Evolutionary conservation across 148 eudicot species (phyloP), one percentile per base, ranked within the genome.

Genomic region (Amaranthus hypochondriacus): DNA sequence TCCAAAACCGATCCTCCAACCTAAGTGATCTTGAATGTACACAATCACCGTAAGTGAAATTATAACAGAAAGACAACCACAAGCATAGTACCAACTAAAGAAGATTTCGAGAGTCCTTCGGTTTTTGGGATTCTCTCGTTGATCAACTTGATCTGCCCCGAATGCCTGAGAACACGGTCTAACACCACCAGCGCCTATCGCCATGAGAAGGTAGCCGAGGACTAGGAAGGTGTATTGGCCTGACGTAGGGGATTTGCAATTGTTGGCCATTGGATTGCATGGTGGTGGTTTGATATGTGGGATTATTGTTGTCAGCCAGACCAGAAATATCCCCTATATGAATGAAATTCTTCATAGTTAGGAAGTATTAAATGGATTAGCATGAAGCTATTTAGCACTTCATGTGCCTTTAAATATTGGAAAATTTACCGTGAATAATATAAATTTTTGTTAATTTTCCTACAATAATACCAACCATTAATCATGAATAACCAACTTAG

Each of bases 131-230:
- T 77, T 79, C 9, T 82, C 82, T 64, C 86, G 78, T 43, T 56
- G 81, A 73, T 90, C 96, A 6, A 92, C 61, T 76, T 92, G 98
- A 74, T 90, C 91, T 4, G 96, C 98, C 5, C 98, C 97, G 48
- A 92, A 92, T n/a, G 98, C 98, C 55, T 87, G 86, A 10, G 98
- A 92, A 65, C 93, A 89, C 0, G 97, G 89, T 55, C 93, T 76
- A 28, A 90, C 84, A 3, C 98, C 98, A 60, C 96, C 98, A 2
- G 96, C 93, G 4, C 98, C 98, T 21, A 93, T 74, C 4, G 96
- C 86, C 87, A 93, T 86, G 59, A 93, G 75, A 55, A 75, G 62
- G 46, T 86, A 90, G 10, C 90, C 86, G 8, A 78, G 70, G 6
- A 93, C 14, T 57, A 93, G 69, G 62, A 87, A n/a, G 3, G 76